A percentile compares a stretch with the other conserved stretches of the same genome.
Conservation (phyloP, 139 green algal genomes). For the Micractinium sp. region DNA sequence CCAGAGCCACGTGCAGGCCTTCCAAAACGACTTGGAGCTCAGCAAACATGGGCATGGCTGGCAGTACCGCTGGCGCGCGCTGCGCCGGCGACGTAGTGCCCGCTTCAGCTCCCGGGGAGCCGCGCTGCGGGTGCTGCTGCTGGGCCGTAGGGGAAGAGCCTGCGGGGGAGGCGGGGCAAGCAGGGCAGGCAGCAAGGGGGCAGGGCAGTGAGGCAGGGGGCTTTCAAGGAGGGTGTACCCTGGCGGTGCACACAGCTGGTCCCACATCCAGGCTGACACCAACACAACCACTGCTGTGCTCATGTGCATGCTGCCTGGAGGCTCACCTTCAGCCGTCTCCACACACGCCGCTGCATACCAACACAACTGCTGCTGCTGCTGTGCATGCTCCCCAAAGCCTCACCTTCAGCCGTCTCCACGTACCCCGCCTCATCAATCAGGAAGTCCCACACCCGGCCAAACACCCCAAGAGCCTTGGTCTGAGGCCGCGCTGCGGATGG, state of each 20-base stretch:
- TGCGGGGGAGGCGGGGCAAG: not conserved
- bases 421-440: slow-evolving; percentile 41
- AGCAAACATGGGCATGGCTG: slow-evolving; percentile 4
- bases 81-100: not conserved
- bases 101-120: not conserved
- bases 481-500: not conserved
- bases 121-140: not conserved
- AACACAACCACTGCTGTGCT: too few relatives aligned
- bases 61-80: not conserved
- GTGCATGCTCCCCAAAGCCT: not conserved
- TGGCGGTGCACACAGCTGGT: too few relatives aligned
- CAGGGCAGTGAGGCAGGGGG: not conserved
- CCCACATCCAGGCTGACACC: too few relatives aligned
- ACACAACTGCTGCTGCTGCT: not conserved
- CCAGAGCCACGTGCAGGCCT: not conserved
- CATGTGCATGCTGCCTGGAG: not conserved
- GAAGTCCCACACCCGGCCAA: slow-evolving; percentile 44
- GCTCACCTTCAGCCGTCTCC: slow-evolving; percentile 21
- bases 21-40: slow-evolving; percentile 18
- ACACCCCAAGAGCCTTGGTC: slow-evolving; percentile 22
- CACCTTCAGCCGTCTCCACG: slow-evolving; percentile 25
- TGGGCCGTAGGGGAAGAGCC: not conserved
- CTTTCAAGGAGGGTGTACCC: too few relatives aligned
- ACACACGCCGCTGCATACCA: not conserved
- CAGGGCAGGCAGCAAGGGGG: not conserved